Evolutionary conservation across 2,329 filamentous ascomycete genomes (phyloP).

Genomic region (Colletotrichum tropicale): DNA sequence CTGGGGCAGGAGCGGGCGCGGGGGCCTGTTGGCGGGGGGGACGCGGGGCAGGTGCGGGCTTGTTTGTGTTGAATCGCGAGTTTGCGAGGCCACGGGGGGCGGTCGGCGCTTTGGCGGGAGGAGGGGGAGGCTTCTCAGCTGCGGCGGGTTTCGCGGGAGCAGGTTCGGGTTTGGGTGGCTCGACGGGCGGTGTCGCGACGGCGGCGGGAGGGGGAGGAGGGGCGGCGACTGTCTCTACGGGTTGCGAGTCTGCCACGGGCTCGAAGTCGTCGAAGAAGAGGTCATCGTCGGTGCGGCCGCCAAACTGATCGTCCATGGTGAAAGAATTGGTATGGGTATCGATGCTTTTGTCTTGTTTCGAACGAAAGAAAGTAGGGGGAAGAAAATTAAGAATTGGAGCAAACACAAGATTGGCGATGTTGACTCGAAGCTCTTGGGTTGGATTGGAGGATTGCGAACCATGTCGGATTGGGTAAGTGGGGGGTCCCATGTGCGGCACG

Average conservation of each 20-base stretch:
- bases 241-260: conserved; percentile 32
- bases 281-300: conserved; percentile 65
- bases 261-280: conserved; percentile 68
- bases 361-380: neutral
- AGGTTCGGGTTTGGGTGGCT: neutral
- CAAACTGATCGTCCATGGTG: conserved; percentile 65
- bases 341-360: neutral
- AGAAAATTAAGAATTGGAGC: neutral
- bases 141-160: neutral
- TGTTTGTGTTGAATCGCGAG: conserved; percentile 9
- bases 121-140: neutral
- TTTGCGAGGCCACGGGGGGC: conserved; percentile 9
- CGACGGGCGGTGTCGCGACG: conserved; percentile 1
- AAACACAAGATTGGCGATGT: neutral
- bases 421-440: neutral
- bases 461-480: conserved; percentile 16
- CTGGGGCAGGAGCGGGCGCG: neutral
- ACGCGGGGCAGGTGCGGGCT: conserved; percentile 15
- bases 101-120: neutral
- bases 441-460: neutral
- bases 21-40: conserved; percentile 2
- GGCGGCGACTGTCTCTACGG: neutral
- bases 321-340: neutral
- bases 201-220: neutral
- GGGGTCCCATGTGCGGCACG: neutral